Base-by-base conservation (phyloP, 345 rosid genomes). In the Acer negundo region DNA sequence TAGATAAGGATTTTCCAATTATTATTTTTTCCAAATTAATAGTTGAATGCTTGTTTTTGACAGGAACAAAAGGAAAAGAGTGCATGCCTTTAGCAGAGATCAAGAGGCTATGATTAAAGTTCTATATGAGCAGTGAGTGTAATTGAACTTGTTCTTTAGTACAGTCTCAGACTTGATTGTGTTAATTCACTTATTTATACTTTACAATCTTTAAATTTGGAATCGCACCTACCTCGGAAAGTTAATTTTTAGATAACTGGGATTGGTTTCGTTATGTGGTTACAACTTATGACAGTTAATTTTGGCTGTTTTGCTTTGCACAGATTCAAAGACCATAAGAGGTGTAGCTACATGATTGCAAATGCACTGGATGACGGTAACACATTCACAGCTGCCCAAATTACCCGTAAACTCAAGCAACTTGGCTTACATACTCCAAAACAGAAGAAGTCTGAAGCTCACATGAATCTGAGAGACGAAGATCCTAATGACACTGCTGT, bases 361-460 rank as follows among this genome's bases (percentile, higher is more conserved):
- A 90, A 85, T 58, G 91, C 91, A 55, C 71, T 96, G 85, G 90
- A 85, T 65, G 86, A 92, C 64, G 93, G 86, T 74, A 85, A 81
- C 62, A 74, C 68, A 46, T 87, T 86, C 75, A 88, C 97, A 20
- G 84, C 92, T 80, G 92, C 94, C 20, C 97, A 96, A 83, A 79
- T 96, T 80, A 86, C 97, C 47, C 90, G 92, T 72, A 89, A 89
- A 78, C 87, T 95, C 63, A 93, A 90, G 86, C 97, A 94, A 87
- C 95, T 96, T 42, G 97, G 97, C 64, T 79, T 95, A 64, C 80
- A 22, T 75, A 82, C 80, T 78, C 89, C 89, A 67, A 80, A 40
- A 68, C 76, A 74, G 69, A 87, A 86, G 82, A 86, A 55, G 72
- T 76, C 86, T 55, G 24, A 89, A 81, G 85, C 77, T 23, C 70